These are phyloP conservation scores for Emmonsiellopsis sp. DNA, from an alignment of 2,329 filamentous ascomycete species.

Conservation along the genomic window DNA sequence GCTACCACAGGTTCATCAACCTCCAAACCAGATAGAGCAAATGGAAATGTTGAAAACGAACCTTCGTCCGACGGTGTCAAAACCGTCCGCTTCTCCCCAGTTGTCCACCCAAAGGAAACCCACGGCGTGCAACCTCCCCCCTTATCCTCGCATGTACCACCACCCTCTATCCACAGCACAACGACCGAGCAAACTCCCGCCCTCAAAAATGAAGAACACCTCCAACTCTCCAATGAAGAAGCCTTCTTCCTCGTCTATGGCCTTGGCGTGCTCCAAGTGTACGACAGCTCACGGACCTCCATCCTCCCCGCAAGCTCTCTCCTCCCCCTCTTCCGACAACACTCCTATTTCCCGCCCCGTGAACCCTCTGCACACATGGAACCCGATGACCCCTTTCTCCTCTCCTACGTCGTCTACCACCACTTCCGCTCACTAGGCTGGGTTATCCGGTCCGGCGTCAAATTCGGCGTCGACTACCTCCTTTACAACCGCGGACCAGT, in stretches of 20 bases:
- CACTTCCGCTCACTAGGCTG: conserved; percentile 93
- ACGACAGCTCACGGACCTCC: conserved; percentile 23
- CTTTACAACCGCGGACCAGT: conserved; percentile 88
- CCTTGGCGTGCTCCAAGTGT: conserved; percentile 62
- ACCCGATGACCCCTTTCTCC: conserved; percentile 73
- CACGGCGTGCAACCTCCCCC: conserved; percentile 13
- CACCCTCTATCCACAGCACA: conserved; percentile 11
- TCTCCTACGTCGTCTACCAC: conserved; percentile 86
- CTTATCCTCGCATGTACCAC: conserved; percentile 6
- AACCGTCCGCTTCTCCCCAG: conserved; percentile 61
- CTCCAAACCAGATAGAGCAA: conserved; percentile 2
- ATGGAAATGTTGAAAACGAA: conserved; percentile 8
- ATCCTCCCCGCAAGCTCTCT: conserved; percentile 48
- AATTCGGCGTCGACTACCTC: conserved; percentile 92
- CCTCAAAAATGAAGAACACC: conserved; percentile 59
- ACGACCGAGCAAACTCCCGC: conserved; percentile 18
- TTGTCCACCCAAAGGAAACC: conserved; percentile 56
- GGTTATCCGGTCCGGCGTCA: conserved; percentile 85
- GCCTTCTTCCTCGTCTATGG: conserved; percentile 82
- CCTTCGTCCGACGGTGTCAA: conserved; percentile 33
- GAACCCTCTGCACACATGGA: conserved; percentile 37
- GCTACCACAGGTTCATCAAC: conserved; percentile 12
- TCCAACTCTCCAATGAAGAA: conserved; percentile 86
- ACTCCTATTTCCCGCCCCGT: conserved; percentile 59
- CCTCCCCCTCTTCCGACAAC: conserved; percentile 56